A percentile compares a stretch with the other conserved stretches of the same genome.
Conservation (phyloP, 441 rosid species). For the Populus hybrid region DNA sequence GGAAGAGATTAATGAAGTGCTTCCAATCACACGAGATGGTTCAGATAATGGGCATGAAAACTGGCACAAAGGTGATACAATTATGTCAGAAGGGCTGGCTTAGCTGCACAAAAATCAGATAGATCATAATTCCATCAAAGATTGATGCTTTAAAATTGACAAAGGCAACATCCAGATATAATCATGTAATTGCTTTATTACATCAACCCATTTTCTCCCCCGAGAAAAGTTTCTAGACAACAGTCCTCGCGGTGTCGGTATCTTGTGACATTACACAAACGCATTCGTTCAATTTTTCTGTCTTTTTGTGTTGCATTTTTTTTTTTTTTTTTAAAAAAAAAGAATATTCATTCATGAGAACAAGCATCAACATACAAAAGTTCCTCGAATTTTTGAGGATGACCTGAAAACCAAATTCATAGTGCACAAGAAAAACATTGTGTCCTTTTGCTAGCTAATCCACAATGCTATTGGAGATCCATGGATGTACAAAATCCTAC, state of each 20-base stretch:
- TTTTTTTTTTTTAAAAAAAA: too few relatives aligned
- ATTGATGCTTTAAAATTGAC: neutral
- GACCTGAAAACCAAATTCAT: neutral
- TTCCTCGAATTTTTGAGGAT: neutral
- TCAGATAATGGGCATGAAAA: neutral
- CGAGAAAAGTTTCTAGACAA: neutral
- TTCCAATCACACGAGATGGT: neutral
- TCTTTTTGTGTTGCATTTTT: neutral
- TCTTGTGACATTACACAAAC: neutral
- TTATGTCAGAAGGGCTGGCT: neutral
- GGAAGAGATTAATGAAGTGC: neutral
- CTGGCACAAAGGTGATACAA: neutral
- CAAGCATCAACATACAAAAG: neutral
- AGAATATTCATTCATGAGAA: neutral
- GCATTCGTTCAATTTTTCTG: neutral
- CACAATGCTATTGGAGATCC: neutral
- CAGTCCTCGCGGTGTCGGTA: neutral
- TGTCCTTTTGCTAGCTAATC: neutral
- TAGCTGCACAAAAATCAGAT: neutral
- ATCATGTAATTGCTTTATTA: neutral
- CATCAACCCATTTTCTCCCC: neutral
- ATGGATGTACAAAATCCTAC: neutral
- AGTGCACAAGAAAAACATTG: neutral
- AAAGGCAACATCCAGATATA: neutral
- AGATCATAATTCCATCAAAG: neutral